Evolutionary conservation across 208 protist species (phyloP).

Genomic region (Trypanosoma platydactyli): DNA sequence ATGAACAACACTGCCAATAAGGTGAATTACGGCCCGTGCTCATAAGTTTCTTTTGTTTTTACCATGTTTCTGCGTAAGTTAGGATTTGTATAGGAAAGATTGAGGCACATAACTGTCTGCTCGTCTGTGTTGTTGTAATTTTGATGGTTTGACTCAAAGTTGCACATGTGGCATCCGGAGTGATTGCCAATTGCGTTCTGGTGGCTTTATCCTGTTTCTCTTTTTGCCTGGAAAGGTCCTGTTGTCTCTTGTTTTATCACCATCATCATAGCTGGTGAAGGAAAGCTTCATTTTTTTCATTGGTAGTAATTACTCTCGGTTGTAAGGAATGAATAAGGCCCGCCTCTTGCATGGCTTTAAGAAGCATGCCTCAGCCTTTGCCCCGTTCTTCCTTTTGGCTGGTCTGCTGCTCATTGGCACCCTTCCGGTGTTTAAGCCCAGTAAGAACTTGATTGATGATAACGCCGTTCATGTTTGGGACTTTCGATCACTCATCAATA

Average conservation of each 20-base stretch:
- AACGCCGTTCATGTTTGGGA: slow-evolving; percentile 44
- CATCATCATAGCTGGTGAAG: too few species aligned
- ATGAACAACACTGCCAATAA: slow-evolving; percentile 91
- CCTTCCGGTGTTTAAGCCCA: slow-evolving; percentile 35
- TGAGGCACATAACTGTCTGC: too few species aligned
- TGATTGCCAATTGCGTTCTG: too few species aligned
- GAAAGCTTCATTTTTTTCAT: too few species aligned
- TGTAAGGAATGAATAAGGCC: slow-evolving; percentile 32
- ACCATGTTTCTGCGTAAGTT: not conserved
- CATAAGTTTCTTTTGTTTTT: slow-evolving; percentile 9
- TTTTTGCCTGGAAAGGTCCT: too few species aligned
- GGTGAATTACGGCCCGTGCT: slow-evolving; percentile 35
- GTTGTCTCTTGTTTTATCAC: too few species aligned
- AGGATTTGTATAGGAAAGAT: slow-evolving; percentile 13
- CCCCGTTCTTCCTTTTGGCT: slow-evolving; percentile 41
- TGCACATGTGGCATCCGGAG: too few species aligned
- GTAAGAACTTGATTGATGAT: slow-evolving; percentile 52
- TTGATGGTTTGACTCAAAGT: not conserved
- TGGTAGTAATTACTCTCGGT: too few species aligned
- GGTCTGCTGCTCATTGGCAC: slow-evolving; percentile 44
- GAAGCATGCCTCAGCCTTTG: slow-evolving; percentile 38
- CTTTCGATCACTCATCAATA: slow-evolving; percentile 11
- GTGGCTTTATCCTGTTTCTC: too few species aligned
- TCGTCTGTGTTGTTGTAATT: not conserved
- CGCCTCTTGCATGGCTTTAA: slow-evolving; percentile 21